These are phyloP conservation scores for Meripilus lineatus DNA, from an alignment of 1,284 basidiomycete genomes.

Conservation along the genomic window DNA sequence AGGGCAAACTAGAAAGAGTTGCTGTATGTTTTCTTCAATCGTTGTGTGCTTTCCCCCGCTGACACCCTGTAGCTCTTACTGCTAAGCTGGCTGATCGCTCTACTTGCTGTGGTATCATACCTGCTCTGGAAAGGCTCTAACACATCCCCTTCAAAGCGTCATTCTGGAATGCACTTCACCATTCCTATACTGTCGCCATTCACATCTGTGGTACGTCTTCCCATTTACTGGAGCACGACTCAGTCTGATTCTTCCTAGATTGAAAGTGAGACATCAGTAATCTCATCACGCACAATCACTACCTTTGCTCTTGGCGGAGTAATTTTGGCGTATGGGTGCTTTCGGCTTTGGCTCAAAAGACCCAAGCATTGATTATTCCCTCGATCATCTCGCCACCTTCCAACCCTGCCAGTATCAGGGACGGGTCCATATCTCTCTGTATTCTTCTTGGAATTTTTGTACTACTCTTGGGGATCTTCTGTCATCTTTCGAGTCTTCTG, in stretches of 20 bases:
- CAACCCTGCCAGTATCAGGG: no score
- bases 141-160: slow-evolving; percentile 11
- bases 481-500: no score
- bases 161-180: slow-evolving; percentile 17
- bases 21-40: slow-evolving; percentile 4
- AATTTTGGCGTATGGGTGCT: slow-evolving; percentile 12
- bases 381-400: no score
- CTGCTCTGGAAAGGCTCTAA: slow-evolving; percentile 24
- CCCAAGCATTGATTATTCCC: no score
- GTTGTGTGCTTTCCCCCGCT: not conserved
- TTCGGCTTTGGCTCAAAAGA: slow-evolving; percentile 14
- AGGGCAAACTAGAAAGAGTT: slow-evolving; percentile 38
- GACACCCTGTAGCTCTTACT: slow-evolving; percentile 35
- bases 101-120: slow-evolving; percentile 41
- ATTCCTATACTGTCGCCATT: slow-evolving; percentile 23
- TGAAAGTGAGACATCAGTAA: slow-evolving; percentile 20
- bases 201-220: slow-evolving; percentile 18
- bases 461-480: no score
- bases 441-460: no score
- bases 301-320: slow-evolving; percentile 4
- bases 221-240: not conserved
- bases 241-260: slow-evolving; percentile 10
- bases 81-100: slow-evolving; percentile 31
- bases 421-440: no score
- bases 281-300: slow-evolving; percentile 7